Percentiles rank a stretch among this genome's conserved stretches.
These are phyloP conservation scores for Tylopilus felleus DNA, from an alignment of 768 basidiomycete species.

Conservation along the genomic window DNA sequence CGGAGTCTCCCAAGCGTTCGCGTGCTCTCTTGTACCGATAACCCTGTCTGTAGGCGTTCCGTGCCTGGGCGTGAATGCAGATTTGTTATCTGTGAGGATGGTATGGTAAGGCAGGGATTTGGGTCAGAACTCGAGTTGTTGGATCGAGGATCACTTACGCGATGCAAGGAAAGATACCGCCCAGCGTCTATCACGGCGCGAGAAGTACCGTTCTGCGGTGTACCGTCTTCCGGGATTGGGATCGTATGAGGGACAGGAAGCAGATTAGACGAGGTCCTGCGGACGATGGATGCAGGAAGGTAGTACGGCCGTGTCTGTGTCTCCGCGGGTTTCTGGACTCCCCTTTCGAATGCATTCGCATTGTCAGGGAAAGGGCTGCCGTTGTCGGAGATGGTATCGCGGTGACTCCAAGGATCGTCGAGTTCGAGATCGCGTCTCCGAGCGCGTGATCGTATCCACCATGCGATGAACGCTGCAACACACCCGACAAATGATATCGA, in stretches of 20 bases:
- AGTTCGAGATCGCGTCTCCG: conserved; percentile 35
- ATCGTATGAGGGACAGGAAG: conserved; percentile 17
- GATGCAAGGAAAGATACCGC: not conserved
- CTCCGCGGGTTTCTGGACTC: not conserved
- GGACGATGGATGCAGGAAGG: conserved; percentile 24
- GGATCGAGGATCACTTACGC: not conserved
- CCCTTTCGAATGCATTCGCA: conserved; percentile 2
- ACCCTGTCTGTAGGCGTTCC: conserved; percentile 12
- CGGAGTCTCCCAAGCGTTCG: conserved; percentile 43
- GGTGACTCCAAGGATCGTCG: conserved; percentile 35
- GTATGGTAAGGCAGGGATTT: not conserved
- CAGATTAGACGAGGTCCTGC: conserved; percentile 16
- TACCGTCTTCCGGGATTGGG: not conserved
- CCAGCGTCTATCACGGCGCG: not conserved
- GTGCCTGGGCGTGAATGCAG: conserved; percentile 10
- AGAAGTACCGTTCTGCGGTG: conserved; percentile 3
- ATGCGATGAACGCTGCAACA: conserved; percentile 46
- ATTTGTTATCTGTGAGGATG: conserved; percentile 8
- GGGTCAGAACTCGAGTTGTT: conserved; percentile 8
- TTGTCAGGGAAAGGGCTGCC: not conserved
- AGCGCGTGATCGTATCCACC: conserved; percentile 43
- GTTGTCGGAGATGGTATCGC: conserved; percentile 5
- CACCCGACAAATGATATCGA: conserved; percentile 43
- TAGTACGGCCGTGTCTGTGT: conserved; percentile 22
- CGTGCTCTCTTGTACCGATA: conserved; percentile 30